phyloP scores from a whole-genome alignment of 345 rosid species.

The Odontarrhena argentea region DNA sequence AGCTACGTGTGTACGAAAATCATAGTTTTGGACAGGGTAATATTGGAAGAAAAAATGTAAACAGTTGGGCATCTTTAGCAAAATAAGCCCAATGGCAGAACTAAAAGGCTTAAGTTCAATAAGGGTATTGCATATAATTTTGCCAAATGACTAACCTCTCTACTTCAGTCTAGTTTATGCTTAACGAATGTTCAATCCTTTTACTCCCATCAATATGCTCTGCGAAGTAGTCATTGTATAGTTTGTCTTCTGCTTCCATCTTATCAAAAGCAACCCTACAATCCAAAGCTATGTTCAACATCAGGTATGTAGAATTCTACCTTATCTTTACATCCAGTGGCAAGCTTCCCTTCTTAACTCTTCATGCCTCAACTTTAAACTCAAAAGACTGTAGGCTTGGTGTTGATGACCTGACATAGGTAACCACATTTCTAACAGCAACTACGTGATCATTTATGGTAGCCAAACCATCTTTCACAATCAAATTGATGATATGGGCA shows the following conservation, averaged over 20 bases:
- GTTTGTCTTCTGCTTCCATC: not conserved
- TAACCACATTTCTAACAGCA: not conserved
- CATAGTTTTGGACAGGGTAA: too few species aligned
- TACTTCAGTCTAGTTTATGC: too few species aligned
- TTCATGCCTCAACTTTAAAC: not conserved
- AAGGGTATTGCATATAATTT: too few species aligned
- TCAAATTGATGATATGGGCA: not conserved
- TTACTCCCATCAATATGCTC: not conserved
- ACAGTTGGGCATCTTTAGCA: too few species aligned
- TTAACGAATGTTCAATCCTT: not conserved
- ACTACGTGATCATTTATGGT: not conserved
- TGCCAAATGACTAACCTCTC: too few species aligned
- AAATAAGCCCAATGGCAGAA: too few species aligned
- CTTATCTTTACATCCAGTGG: not conserved
- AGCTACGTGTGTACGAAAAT: too few species aligned
- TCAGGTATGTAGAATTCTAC: not conserved
- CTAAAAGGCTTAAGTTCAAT: too few species aligned
- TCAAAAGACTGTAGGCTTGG: not conserved
- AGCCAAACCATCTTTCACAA: not conserved
- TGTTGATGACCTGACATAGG: not conserved
- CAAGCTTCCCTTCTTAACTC: not conserved
- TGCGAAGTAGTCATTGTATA: not conserved
- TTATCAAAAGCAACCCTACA: not conserved
- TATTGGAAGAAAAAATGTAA: too few species aligned
- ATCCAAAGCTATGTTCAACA: not conserved